A percentile compares a stretch with the other conserved stretches of the same genome.
Conservation (phyloP, 805 yeast genomes). For the Yarrowia sp. region DNA sequence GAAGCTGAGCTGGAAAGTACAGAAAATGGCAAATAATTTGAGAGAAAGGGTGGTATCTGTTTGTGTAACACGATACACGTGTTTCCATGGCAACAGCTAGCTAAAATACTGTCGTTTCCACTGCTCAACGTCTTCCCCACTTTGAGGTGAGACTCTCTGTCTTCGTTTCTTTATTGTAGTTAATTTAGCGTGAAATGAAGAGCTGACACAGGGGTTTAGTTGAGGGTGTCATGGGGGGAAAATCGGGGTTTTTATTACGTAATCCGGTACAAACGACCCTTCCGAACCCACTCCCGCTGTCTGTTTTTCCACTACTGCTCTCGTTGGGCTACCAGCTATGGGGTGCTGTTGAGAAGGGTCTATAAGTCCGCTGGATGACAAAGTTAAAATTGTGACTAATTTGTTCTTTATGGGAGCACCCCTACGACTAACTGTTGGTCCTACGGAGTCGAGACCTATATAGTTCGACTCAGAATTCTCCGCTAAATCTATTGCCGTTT, state of each 20-base stretch:
- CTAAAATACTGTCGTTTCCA: too few species aligned
- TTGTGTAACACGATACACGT: too few species aligned
- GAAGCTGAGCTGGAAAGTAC: neutral
- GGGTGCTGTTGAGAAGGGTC: neutral
- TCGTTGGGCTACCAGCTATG: neutral
- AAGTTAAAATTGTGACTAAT: neutral
- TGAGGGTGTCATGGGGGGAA: neutral
- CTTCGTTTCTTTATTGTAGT: neutral
- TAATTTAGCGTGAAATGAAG: neutral
- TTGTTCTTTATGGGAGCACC: neutral
- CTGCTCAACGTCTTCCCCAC: neutral
- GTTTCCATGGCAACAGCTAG: too few species aligned
- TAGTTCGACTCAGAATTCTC: too few species aligned
- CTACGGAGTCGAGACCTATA: too few species aligned
- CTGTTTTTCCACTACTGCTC: neutral
- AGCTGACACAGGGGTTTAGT: neutral
- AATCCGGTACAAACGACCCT: neutral
- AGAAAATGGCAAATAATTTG: neutral
- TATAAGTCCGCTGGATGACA: neutral
- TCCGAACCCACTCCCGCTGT: neutral
- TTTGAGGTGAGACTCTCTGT: too few species aligned
- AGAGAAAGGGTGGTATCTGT: neutral
- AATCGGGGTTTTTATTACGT: neutral
- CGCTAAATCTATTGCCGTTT: too few species aligned
- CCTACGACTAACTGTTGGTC: too few species aligned